Conservation (phyloP, 106 monocot species). For the Platanthera guangdongensis region DNA sequence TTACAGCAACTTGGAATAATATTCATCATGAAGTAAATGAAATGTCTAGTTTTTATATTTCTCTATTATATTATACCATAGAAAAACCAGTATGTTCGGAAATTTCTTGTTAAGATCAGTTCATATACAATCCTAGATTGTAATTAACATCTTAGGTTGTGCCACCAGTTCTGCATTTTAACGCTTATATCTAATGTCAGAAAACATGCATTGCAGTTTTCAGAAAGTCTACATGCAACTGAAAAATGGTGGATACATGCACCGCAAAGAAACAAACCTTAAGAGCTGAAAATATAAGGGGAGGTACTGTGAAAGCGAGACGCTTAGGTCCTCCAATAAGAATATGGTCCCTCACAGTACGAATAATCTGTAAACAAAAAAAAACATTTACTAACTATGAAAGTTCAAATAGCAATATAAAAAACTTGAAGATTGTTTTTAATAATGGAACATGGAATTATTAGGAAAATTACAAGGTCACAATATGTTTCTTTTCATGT, state of each 20-base stretch:
- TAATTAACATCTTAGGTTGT: not conserved
- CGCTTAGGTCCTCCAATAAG: slow-evolving; percentile 78
- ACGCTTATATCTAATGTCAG: not conserved
- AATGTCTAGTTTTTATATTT: not conserved
- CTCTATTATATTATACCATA: not conserved
- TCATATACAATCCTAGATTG: not conserved
- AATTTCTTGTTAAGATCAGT: not conserved
- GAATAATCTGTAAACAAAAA: slow-evolving; percentile 81
- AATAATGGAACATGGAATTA: not conserved
- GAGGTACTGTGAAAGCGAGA: slow-evolving; percentile 73
- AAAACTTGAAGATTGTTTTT: not conserved
- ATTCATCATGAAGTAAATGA: not conserved
- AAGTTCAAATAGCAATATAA: not conserved
- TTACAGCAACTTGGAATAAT: not conserved
- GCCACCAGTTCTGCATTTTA: not conserved
- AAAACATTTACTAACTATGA: not conserved
- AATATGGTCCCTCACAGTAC: slow-evolving; percentile 75
- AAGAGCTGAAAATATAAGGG: slow-evolving; percentile 73
- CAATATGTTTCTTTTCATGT: not conserved
- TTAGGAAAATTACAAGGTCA: not conserved
- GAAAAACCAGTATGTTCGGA: not conserved
- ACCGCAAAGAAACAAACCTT: slow-evolving; percentile 51
- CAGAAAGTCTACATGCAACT: not conserved
- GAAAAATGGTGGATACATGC: no score
- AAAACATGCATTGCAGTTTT: not conserved